phyloP scores from a whole-genome alignment of 2,329 filamentous ascomycete species.

The Colletotrichum sp. region DNA sequence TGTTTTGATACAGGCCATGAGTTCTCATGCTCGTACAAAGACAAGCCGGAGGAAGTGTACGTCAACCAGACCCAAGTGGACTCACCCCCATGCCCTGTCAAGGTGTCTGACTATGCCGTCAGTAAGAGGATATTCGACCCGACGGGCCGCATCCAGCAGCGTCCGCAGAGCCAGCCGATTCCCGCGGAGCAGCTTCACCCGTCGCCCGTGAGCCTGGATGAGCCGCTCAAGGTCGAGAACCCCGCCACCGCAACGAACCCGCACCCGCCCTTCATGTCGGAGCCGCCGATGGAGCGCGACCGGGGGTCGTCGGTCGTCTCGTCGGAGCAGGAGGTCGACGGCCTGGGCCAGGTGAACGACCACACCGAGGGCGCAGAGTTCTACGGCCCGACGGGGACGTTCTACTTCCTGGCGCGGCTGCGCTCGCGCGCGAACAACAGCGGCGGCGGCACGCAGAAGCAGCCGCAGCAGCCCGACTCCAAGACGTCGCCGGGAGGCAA shows the following conservation, averaged over 20 bases:
- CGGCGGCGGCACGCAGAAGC: not conserved
- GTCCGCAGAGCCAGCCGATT: not conserved
- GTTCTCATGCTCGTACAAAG: constrained; percentile 15
- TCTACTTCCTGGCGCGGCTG: constrained; percentile 18
- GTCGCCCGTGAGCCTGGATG: constrained; percentile 9
- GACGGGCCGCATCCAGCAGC: not conserved
- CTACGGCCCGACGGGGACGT: constrained; percentile 19
- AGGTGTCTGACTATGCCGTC: not conserved
- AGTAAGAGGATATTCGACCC: not conserved
- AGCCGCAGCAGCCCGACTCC: not conserved
- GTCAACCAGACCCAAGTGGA: not conserved
- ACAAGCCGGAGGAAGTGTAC: not conserved
- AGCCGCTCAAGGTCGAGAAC: constrained; percentile 5
- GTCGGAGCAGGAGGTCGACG: constrained; percentile 16
- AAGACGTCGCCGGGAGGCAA: not conserved
- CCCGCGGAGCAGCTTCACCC: constrained; percentile 1
- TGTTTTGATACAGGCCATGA: not conserved
- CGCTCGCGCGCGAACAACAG: constrained; percentile 14
- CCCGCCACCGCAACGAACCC: not conserved
- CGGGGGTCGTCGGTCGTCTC: not conserved
- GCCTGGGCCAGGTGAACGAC: constrained; percentile 16
- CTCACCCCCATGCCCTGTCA: too few species aligned
- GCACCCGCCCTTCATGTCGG: not conserved
- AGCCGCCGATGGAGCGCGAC: not conserved
- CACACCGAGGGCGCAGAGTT: constrained; percentile 21